A percentile compares a stretch with the other conserved stretches of the same genome.
These are phyloP conservation scores for Populus hybrid DNA, from an alignment of 441 rosid species.

Conservation along the genomic window DNA sequence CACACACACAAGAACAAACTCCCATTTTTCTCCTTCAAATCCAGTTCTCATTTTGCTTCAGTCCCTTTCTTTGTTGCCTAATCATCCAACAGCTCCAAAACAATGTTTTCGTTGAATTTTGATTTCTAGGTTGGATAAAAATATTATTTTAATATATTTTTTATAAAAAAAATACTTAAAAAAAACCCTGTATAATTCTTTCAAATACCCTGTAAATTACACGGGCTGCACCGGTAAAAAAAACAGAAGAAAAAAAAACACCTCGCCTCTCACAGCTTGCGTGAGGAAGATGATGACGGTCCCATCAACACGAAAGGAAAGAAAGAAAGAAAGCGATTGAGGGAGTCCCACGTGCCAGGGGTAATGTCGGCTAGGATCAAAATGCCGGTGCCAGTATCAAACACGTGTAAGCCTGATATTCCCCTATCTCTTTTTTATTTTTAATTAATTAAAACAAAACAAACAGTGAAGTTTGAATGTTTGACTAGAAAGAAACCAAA, in stretches of 20 bases:
- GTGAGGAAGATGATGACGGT: slow-evolving; percentile 23
- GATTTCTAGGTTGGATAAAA: no score
- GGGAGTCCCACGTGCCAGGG: slow-evolving; percentile 56
- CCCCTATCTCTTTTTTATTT: neutral
- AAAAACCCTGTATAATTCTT: no score
- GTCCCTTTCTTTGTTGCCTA: neutral
- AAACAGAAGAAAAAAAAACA: neutral
- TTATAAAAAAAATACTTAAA: no score
- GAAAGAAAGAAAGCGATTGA: slow-evolving; percentile 2
- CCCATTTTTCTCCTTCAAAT: no score
- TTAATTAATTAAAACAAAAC: no score
- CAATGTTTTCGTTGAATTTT: neutral
- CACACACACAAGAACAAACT: no score
- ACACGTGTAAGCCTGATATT: slow-evolving; percentile 52
- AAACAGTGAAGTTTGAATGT: slow-evolving; percentile 36
- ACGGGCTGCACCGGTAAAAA: neutral
- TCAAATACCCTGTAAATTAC: neutral
- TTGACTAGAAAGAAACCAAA: slow-evolving; percentile 33
- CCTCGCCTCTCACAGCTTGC: neutral
- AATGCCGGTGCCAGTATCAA: slow-evolving; percentile 60
- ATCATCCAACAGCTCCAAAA: neutral
- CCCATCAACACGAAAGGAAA: slow-evolving; percentile 22
- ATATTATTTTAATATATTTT: no score
- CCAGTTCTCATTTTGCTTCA: neutral
- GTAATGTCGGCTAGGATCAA: slow-evolving; percentile 67